Conservation (phyloP, 2,329 filamentous ascomycete species). For the Ascochyta fabae region DNA sequence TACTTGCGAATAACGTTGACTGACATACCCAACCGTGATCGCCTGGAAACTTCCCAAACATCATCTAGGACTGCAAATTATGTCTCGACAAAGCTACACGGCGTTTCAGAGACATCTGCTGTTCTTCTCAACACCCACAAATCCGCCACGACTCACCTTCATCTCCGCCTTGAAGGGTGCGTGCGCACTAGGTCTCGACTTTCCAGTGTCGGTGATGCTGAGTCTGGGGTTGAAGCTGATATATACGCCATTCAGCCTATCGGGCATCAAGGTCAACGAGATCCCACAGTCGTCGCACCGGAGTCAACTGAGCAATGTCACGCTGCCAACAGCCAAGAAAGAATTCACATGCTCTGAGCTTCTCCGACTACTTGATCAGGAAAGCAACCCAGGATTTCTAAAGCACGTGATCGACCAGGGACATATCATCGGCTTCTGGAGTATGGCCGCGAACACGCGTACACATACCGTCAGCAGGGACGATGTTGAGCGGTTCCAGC, state of each 20-base stretch:
- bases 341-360: slow-evolving; percentile 30
- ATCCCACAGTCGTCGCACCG: slow-evolving; percentile 26
- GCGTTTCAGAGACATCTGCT: slow-evolving; percentile 31
- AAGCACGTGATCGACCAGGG: slow-evolving; percentile 29
- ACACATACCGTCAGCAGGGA: slow-evolving; percentile 28
- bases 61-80: neutral
- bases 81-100: slow-evolving; percentile 25
- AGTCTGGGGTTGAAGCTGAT: slow-evolving; percentile 28
- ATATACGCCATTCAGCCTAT: slow-evolving; percentile 26
- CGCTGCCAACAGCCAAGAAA: slow-evolving; percentile 14
- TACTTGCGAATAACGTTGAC: neutral
- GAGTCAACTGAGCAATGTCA: slow-evolving; percentile 22
- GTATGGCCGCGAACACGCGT: slow-evolving; percentile 24
- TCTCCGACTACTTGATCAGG: slow-evolving; percentile 11
- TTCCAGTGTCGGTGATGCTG: slow-evolving; percentile 28
- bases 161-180: slow-evolving; percentile 25
- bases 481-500: slow-evolving; percentile 29
- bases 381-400: slow-evolving; percentile 17
- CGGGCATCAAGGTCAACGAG: slow-evolving; percentile 25
- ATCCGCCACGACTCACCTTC: slow-evolving; percentile 28
- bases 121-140: slow-evolving; percentile 32
- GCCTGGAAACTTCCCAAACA: neutral
- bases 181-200: slow-evolving; percentile 27
- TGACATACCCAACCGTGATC: neutral
- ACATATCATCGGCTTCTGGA: slow-evolving; percentile 31